Conservation (phyloP, 2,329 filamentous ascomycete genomes). For the Penicillium paneum region DNA sequence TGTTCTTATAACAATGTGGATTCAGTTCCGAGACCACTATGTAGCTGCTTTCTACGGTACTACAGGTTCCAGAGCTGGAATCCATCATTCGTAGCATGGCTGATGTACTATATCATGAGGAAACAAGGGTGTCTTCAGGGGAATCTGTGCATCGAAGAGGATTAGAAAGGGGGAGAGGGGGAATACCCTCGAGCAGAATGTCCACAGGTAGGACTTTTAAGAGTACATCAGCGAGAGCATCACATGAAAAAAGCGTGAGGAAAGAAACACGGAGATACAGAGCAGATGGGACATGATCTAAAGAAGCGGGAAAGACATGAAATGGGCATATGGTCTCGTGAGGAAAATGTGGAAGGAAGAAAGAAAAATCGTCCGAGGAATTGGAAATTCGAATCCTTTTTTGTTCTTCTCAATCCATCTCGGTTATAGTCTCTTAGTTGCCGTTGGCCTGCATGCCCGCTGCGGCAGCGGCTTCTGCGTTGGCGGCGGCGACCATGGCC, state of each 20-base stretch:
- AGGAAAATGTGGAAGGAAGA: conserved; percentile 13
- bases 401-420: conserved; percentile 8
- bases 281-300: conserved; percentile 27
- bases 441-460: conserved; percentile 36
- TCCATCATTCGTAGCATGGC: conserved; percentile 16
- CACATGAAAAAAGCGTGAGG: conserved; percentile 12
- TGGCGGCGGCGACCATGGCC: conserved; percentile 39
- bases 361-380: conserved; percentile 9
- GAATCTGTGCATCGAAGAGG: conserved; percentile 30
- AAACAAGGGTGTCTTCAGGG: conserved; percentile 20
- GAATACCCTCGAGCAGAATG: conserved; percentile 5
- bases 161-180: conserved; percentile 15
- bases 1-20: not conserved
- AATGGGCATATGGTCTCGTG: conserved; percentile 31
- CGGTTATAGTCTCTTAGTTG: conserved; percentile 26
- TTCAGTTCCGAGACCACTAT: not conserved
- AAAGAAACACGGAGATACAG: conserved; percentile 9
- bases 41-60: conserved; percentile 1
- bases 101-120: conserved; percentile 26
- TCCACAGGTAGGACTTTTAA: conserved; percentile 20
- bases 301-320: conserved; percentile 25
- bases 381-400: conserved; percentile 4
- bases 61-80: conserved; percentile 5
- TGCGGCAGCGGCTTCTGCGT: conserved; percentile 37
- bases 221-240: conserved; percentile 25